Evolutionary conservation across 192 early-diverging fungal genomes (phyloP).

Genomic region (Jimgerdemannia flammicorona): DNA sequence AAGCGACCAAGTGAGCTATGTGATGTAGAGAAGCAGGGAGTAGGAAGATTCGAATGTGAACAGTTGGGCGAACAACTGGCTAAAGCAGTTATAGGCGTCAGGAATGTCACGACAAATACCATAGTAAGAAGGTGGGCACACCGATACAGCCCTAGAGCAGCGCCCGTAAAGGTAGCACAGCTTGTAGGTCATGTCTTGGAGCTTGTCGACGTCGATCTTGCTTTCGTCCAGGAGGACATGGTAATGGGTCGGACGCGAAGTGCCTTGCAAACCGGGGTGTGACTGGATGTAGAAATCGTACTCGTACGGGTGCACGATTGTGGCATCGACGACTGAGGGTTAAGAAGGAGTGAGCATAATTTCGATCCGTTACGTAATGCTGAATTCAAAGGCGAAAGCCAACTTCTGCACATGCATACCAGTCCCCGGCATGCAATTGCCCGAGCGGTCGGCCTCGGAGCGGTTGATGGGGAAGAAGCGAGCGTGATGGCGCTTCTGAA

Average conservation of each 20-base stretch:
- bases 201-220: constrained; percentile 66
- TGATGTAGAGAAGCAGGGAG: too few species aligned
- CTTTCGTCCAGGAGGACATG: constrained; percentile 87
- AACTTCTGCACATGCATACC: constrained; percentile 70
- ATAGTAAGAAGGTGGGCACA: constrained; percentile 18
- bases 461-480: constrained; percentile 73
- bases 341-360: too few species aligned
- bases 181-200: constrained; percentile 85
- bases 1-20: too few species aligned
- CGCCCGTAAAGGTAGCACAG: constrained; percentile 89
- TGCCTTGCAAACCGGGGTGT: constrained; percentile 90
- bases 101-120: too few species aligned
- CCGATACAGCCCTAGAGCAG: constrained; percentile 81
- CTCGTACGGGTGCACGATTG: too few species aligned
- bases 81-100: too few species aligned
- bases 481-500: constrained; percentile 90
- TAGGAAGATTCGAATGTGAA: too few species aligned
- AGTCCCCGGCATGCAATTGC: constrained; percentile 83
- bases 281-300: constrained; percentile 41
- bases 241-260: constrained; percentile 91
- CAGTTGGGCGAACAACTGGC: too few species aligned
- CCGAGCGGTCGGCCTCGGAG: constrained; percentile 59
- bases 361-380: too few species aligned
- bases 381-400: constrained; percentile 92
- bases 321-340: too few species aligned